Evolutionary conservation across 1,139 yeast species (phyloP).

Genomic region (Wickerhamomyces sp.): DNA sequence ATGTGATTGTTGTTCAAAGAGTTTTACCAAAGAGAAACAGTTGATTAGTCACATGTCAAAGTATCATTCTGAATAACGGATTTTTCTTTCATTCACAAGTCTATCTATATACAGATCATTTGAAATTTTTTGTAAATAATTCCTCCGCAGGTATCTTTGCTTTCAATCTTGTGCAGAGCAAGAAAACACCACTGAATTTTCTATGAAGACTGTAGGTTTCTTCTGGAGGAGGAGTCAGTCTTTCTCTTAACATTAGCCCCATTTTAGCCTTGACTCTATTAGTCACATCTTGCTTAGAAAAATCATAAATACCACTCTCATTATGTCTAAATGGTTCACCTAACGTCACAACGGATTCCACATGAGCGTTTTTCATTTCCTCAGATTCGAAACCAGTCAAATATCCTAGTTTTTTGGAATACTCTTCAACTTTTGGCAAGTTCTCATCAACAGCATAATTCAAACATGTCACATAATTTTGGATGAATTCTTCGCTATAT

Average conservation of each 20-base stretch:
- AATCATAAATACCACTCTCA: slow-evolving; percentile 55
- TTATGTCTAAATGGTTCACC: slow-evolving; percentile 85
- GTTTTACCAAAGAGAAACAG: slow-evolving; percentile 43
- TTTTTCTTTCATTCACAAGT: not conserved
- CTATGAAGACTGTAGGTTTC: slow-evolving; percentile 95
- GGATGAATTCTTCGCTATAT: slow-evolving; percentile 62
- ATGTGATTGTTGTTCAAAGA: slow-evolving; percentile 48
- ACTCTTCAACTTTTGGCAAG: slow-evolving; percentile 56
- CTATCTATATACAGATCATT: not conserved
- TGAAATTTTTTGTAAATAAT: slow-evolving; percentile 55
- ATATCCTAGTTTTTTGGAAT: slow-evolving; percentile 76
- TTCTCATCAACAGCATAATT: slow-evolving; percentile 76
- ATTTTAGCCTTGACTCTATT: slow-evolving; percentile 86
- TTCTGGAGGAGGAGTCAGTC: slow-evolving; percentile 96
- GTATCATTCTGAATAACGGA: slow-evolving; percentile 16
- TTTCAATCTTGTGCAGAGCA: slow-evolving; percentile 79
- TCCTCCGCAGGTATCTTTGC: slow-evolving; percentile 83
- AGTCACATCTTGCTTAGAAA: slow-evolving; percentile 82
- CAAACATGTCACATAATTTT: slow-evolving; percentile 65
- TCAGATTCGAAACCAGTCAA: slow-evolving; percentile 86
- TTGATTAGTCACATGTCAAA: slow-evolving; percentile 38
- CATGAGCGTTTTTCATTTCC: slow-evolving; percentile 87
- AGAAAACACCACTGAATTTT: slow-evolving; percentile 89
- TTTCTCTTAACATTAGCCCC: slow-evolving; percentile 82
- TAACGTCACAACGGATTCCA: slow-evolving; percentile 82